phyloP scores from a whole-genome alignment of 768 basidiomycete genomes.

The Tubosaeta brunneosetosa region DNA sequence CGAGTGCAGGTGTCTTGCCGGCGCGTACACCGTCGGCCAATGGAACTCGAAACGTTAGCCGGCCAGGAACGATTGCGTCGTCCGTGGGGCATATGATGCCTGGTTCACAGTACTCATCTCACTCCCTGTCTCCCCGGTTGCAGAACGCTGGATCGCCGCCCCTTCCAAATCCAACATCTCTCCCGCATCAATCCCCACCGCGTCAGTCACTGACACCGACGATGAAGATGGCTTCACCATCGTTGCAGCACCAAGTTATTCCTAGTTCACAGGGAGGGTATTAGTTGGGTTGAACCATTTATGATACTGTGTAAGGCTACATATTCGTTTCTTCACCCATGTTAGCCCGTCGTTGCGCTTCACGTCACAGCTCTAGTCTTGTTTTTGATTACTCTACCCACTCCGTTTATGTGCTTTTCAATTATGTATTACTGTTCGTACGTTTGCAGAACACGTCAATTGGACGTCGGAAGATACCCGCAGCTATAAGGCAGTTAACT shows the following conservation, averaged over 20 bases:
- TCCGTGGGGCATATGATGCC: slow-evolving; percentile 28
- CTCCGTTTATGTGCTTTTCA: slow-evolving; percentile 37
- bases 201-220: slow-evolving; percentile 48
- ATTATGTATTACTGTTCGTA: slow-evolving; percentile 35
- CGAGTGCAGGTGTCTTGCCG: slow-evolving; percentile 35
- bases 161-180: slow-evolving; percentile 39
- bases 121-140: slow-evolving; percentile 47
- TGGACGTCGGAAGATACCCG: slow-evolving; percentile 15
- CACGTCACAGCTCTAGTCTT: slow-evolving; percentile 20
- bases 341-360: slow-evolving; percentile 12
- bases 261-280: slow-evolving; percentile 51
- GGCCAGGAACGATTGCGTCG: slow-evolving; percentile 21
- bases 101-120: slow-evolving; percentile 40
- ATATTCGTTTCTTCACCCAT: slow-evolving; percentile 6
- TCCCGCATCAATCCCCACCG: slow-evolving; percentile 43
- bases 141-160: slow-evolving; percentile 45
- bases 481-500: neutral
- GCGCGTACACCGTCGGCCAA: slow-evolving; percentile 53
- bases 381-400: slow-evolving; percentile 34
- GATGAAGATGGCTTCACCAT: slow-evolving; percentile 51
- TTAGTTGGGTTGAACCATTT: slow-evolving; percentile 28
- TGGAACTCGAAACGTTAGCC: slow-evolving; percentile 45
- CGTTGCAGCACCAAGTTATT: slow-evolving; percentile 49
- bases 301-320: slow-evolving; percentile 10
- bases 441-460: slow-evolving; percentile 16